A percentile compares a stretch with the other conserved stretches of the same genome.
These are phyloP conservation scores for Dillenia suffruticosa DNA, from an alignment of 164 flowering plant genomes.

Conservation along the genomic window DNA sequence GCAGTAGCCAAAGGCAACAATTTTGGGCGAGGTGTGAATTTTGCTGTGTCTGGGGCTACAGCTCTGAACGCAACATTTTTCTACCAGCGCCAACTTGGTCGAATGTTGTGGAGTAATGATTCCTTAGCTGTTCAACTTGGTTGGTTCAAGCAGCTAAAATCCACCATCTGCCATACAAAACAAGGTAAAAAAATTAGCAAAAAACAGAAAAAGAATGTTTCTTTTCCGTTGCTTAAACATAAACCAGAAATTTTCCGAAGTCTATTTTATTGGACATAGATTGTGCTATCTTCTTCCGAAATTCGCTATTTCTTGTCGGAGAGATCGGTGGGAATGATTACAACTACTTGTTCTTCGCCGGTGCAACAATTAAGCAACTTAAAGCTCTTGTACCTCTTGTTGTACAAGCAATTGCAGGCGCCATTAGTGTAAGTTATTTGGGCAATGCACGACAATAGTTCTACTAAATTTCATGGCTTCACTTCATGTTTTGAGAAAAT, in stretches of 20 bases:
- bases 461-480: too few species aligned
- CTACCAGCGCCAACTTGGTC: slow-evolving; percentile 9
- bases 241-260: too few species aligned
- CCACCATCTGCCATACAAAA: slow-evolving; percentile 33
- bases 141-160: slow-evolving; percentile 49
- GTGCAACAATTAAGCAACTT: slow-evolving; percentile 22
- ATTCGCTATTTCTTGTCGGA: slow-evolving; percentile 54
- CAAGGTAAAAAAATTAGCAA: slow-evolving; percentile 21
- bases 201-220: background rate
- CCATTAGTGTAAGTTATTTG: slow-evolving; percentile 24
- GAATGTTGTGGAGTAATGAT: slow-evolving; percentile 24
- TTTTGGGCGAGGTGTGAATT: slow-evolving; percentile 38
- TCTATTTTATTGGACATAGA: slow-evolving; percentile 12
- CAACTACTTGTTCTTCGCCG: slow-evolving; percentile 22
- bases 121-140: slow-evolving; percentile 39
- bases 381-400: slow-evolving; percentile 29
- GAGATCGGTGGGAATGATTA: slow-evolving; percentile 75
- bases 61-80: slow-evolving; percentile 40
- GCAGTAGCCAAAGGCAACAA: slow-evolving; percentile 10
- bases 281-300: slow-evolving; percentile 32
- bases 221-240: too few species aligned
- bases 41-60: slow-evolving; percentile 63
- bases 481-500: too few species aligned
- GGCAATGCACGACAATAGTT: too few species aligned
- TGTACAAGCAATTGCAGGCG: slow-evolving; percentile 26